Conservation (phyloP, 306 rosid species). For the Quercus berberidifolia region DNA sequence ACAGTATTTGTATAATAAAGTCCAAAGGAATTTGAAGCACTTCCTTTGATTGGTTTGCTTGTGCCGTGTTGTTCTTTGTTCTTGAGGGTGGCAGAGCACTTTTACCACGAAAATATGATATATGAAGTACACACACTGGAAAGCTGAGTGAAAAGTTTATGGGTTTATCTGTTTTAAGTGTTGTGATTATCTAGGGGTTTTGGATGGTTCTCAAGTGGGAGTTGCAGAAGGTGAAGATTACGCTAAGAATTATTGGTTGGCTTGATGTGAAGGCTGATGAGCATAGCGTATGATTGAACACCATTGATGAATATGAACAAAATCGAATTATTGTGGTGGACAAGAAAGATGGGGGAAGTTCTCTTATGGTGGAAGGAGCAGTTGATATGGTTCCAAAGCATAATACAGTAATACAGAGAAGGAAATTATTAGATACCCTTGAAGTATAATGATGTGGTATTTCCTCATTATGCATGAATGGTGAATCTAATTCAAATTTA, state of each 20-base stretch:
- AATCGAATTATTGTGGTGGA: slow-evolving; percentile 57
- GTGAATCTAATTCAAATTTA: no score
- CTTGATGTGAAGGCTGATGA: slow-evolving; percentile 64
- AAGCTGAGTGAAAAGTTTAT: neutral
- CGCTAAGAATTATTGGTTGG: slow-evolving; percentile 57
- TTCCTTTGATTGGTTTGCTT: slow-evolving; percentile 6
- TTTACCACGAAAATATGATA: neutral
- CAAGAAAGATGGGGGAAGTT: slow-evolving; percentile 54
- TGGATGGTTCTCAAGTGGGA: slow-evolving; percentile 26
- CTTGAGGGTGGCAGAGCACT: neutral
- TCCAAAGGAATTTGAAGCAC: neutral
- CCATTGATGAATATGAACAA: neutral
- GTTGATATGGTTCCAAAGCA: slow-evolving; percentile 66
- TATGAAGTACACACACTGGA: neutral
- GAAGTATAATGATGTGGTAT: no score
- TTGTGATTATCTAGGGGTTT: slow-evolving; percentile 15
- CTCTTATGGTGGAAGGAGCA: slow-evolving; percentile 79
- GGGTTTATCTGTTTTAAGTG: slow-evolving; percentile 9
- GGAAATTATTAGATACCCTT: neutral
- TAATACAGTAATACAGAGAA: slow-evolving; percentile 45
- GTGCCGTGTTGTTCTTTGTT: neutral
- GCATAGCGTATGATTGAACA: slow-evolving; percentile 14
- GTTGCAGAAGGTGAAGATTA: slow-evolving; percentile 17
- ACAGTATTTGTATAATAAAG: neutral
- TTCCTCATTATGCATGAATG: no score